These are phyloP conservation scores for Pelargonium cotyledonis DNA, from an alignment of 441 rosid species.

Conservation along the genomic window DNA sequence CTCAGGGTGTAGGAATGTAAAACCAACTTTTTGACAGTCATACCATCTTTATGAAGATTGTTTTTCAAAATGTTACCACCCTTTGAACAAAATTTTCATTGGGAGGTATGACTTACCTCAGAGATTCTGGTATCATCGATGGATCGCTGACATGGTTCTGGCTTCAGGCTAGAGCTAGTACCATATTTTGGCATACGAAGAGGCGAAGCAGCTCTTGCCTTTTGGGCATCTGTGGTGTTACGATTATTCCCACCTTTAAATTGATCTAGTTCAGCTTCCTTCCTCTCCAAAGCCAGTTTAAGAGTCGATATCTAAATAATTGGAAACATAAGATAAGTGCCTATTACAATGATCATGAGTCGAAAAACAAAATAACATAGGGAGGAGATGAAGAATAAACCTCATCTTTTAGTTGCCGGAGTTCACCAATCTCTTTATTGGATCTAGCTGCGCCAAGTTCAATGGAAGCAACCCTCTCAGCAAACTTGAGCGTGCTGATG, in stretches of 20 bases:
- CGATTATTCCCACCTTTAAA: conserved; percentile 38
- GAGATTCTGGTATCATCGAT: conserved; percentile 41
- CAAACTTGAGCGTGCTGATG: conserved; percentile 82
- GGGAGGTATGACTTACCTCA: conserved; percentile 40
- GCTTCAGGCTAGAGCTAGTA: conserved; percentile 33
- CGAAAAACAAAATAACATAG: not conserved
- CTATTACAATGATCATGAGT: not conserved
- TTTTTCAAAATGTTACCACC: not conserved
- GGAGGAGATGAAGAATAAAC: conserved; percentile 22
- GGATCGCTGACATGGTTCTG: conserved; percentile 46
- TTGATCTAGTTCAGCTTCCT: conserved; percentile 81
- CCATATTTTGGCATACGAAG: conserved; percentile 60
- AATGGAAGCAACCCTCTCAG: conserved; percentile 90
- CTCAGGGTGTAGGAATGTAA: not conserved
- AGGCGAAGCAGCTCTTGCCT: conserved; percentile 80
- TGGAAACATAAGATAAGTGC: conserved; percentile 6
- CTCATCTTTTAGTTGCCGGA: conserved; percentile 88
- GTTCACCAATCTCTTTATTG: conserved; percentile 78
- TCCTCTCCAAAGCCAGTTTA: conserved; percentile 63
- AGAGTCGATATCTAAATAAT: conserved; percentile 61
- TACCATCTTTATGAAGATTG: not conserved
- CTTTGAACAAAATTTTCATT: too few relatives aligned
- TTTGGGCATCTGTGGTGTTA: conserved; percentile 51
- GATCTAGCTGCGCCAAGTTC: conserved; percentile 87
- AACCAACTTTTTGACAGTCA: not conserved